A percentile compares a stretch with the other conserved stretches of the same genome.
Conservation (phyloP, 164 flowering plant genomes). For the Dillenia turbinata region DNA sequence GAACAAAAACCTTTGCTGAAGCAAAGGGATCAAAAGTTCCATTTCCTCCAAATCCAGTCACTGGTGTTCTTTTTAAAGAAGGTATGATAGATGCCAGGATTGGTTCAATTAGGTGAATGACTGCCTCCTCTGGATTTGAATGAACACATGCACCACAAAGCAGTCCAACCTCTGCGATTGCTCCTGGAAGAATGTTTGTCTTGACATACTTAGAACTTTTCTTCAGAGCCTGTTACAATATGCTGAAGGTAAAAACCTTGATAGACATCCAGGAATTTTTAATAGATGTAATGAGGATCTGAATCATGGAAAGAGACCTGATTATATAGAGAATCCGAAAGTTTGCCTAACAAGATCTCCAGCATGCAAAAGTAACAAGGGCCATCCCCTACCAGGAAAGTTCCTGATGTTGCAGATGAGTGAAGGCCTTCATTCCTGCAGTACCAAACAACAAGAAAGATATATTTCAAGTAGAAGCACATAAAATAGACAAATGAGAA, state of each 20-base stretch:
- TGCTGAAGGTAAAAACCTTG: not conserved
- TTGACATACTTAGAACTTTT: conserved; percentile 88
- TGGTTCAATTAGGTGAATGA: conserved; percentile 73
- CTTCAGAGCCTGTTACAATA: conserved; percentile 63
- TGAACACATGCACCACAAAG: conserved; percentile 97
- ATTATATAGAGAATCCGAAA: conserved; percentile 68
- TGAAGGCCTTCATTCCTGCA: conserved; percentile 80
- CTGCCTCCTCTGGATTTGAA: conserved; percentile 85
- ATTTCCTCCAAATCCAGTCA: conserved; percentile 76
- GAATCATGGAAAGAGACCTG: conserved; percentile 47
- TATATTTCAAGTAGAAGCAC: not conserved
- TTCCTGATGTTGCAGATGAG: conserved; percentile 77
- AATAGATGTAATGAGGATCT: conserved; percentile 3
- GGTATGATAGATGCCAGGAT: conserved; percentile 62
- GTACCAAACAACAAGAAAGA: conserved; percentile 7
- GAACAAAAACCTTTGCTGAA: conserved; percentile 51
- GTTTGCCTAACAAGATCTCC: conserved; percentile 81
- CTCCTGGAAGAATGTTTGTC: conserved; percentile 96
- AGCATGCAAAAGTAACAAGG: conserved; percentile 95
- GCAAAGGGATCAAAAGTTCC: conserved; percentile 33
- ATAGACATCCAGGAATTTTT: not conserved
- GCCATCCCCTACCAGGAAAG: conserved; percentile 93
- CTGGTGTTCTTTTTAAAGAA: conserved; percentile 73
- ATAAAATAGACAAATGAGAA: conserved; percentile 3
- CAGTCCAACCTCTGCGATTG: conserved; percentile 92